Base-by-base conservation (phyloP, 768 basidiomycete genomes). In the Lyophyllum atratum region DNA sequence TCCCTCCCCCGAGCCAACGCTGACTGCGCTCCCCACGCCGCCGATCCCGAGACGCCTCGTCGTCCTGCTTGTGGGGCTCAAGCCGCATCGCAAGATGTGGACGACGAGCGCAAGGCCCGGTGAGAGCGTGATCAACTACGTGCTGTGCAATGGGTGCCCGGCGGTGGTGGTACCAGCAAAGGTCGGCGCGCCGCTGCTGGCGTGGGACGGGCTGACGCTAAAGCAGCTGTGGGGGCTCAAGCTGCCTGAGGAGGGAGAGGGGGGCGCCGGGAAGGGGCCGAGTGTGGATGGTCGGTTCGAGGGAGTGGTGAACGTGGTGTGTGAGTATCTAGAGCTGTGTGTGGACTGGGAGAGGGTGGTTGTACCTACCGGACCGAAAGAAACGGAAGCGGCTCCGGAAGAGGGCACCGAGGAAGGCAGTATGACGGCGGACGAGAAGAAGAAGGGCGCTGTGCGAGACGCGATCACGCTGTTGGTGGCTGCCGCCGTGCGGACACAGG, bases 61-160 rank as follows among this genome's bases (percentile, higher is more conserved):
- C 8, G 71, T 87, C 45, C 54, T 84, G 7, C 72, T 84, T 0
- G 74, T 86, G 2, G 85, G 85, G 0, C 65, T 87, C 22, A 85
- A 83, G 63, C 86, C 86, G 3, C 86, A 87, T 67, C 73, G 85
- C 17, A 73, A 70, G 50, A 58, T 86, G 25, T 87, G 86, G 86
- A 76, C 84, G 15, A 79, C 81, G 1, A 82, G 81, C 61, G 80
- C 80, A 19, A 75, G 86, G 0, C 85, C 85, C 1, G 74, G 74
- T 26, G 85, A 87, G 70, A 85, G 84, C 61, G 84, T 87, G 12
- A 78, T 87, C 17, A 78, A 83, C 54, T 87, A 87, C 64, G 71
- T 82, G 54, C 72, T 87, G 21, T 74, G 86, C 40, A 85, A 85
- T 66, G 85, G 85, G 6, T 84, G 83, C 64, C 83, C 85, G 0